Base-by-base conservation (phyloP, 2,329 filamentous ascomycete genomes). In the Trichoderma afroharzianum region DNA sequence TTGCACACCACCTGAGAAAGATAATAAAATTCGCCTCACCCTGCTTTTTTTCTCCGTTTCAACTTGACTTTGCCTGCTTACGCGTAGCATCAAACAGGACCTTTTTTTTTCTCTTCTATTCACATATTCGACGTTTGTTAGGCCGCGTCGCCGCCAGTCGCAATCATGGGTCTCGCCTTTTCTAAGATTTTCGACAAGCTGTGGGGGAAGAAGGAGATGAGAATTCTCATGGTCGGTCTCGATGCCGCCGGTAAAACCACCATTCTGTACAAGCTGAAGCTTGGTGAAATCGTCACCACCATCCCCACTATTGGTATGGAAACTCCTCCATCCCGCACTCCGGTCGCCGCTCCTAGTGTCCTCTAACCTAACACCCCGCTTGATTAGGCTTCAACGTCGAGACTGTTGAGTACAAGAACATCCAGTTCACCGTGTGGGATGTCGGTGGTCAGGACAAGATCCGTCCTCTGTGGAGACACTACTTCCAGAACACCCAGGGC, bases 391-490 rank as follows among this genome's bases (percentile, higher is more conserved):
- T 99, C 92, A 99, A 99, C 88, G 96, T 99, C 84, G 96, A 99
- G 90, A 98, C 96, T 71, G 96, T 99, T 84, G 95, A 97, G 84
- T 98, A 98, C 90, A 98, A 98, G 91, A 99, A 99, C 91, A 98
- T 97, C 81, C 94, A 97, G 84, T 99, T 99, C 90, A 98, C 95
- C 84, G 96, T 99, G 83, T 99, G 96, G 96, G 96, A 98, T 88
- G 96, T 99, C 81, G 96, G 96, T 88, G 96, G 96, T 84, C 96
- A 99, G 89, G 96, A 99, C 91, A 98, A 98, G 93, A 99, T 99
- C 83, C 91, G 96, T 84, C 96, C 96, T 82, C 88, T 99, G 81
- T 99, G 96, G 96, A 94, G 96, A 88, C 96, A 98, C 86, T 99
- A 99, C 88, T 99, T 98, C 91, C 95, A 97, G 86, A 97, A 97